phyloP scores from a whole-genome alignment of 352 stramenopile species.

The Pythium guiyangense region DNA sequence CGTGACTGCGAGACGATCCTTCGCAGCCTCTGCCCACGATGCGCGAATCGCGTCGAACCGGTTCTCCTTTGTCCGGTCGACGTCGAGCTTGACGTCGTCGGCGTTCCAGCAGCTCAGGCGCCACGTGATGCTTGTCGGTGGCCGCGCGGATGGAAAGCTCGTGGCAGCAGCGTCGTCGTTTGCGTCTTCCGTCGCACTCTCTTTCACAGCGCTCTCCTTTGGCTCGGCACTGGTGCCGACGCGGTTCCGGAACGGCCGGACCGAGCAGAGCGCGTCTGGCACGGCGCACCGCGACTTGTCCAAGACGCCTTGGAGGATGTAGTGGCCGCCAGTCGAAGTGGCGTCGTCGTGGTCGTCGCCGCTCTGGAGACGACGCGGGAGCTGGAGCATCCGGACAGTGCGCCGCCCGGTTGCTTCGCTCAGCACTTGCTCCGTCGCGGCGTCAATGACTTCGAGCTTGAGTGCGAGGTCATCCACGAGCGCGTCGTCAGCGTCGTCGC shows the following conservation, averaged over 20 bases:
- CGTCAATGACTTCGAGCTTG: slow-evolving; percentile 58
- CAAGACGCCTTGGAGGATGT: slow-evolving; percentile 66
- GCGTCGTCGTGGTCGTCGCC: slow-evolving; percentile 8
- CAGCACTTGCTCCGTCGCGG: slow-evolving; percentile 23
- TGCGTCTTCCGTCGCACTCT: slow-evolving; percentile 6
- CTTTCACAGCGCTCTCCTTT: slow-evolving; percentile 3
- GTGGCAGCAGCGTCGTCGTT: not conserved
- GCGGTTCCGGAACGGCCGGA: slow-evolving; percentile 47
- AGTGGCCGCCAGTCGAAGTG: slow-evolving; percentile 10
- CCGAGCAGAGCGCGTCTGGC: slow-evolving; percentile 34
- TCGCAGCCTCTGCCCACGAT: slow-evolving; percentile 44
- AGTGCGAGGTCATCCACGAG: slow-evolving; percentile 30
- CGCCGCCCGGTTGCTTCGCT: slow-evolving; percentile 22
- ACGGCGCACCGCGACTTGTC: slow-evolving; percentile 48
- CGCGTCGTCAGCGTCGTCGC: slow-evolving; percentile 4
- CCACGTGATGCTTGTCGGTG: slow-evolving; percentile 23
- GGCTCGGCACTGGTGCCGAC: not conserved
- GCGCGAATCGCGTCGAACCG: slow-evolving; percentile 45
- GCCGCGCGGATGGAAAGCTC: slow-evolving; percentile 2
- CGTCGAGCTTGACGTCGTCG: slow-evolving; percentile 56
- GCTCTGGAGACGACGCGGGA: slow-evolving; percentile 25
- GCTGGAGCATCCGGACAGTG: slow-evolving; percentile 40
- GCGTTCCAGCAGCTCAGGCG: slow-evolving; percentile 52
- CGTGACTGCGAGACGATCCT: slow-evolving; percentile 35
- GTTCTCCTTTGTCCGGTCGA: slow-evolving; percentile 49